Conservation (phyloP, 495 filamentous ascomycete species). For the Aspergillus ostianus region DNA sequence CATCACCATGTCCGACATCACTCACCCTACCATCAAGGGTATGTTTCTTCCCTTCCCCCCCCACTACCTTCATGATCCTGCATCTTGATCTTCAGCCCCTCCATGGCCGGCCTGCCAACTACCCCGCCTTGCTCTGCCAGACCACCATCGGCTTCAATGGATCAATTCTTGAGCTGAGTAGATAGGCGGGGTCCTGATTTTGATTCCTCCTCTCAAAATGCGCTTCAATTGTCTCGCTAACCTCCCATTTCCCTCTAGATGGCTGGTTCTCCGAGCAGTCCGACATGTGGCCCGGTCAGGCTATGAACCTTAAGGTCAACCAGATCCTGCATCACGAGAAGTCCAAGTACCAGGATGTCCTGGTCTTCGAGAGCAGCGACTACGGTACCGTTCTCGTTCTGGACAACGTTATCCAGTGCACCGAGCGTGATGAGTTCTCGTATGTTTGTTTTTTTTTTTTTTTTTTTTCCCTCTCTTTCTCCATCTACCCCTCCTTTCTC, state of each 20-base stretch:
- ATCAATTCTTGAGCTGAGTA: background rate
- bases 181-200: background rate
- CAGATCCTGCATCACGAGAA: slow-evolving; percentile 98
- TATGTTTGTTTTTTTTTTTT: slow-evolving; percentile 32
- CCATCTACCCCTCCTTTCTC: background rate
- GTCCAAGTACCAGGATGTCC: slow-evolving; percentile 96
- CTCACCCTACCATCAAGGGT: slow-evolving; percentile 62
- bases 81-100: slow-evolving; percentile 13
- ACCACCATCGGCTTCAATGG: slow-evolving; percentile 4
- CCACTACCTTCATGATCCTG: slow-evolving; percentile 1
- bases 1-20: slow-evolving; percentile 54
- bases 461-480: background rate
- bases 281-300: slow-evolving; percentile 98
- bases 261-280: slow-evolving; percentile 99
- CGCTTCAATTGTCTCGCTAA: slow-evolving; percentile 10
- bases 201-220: slow-evolving; percentile 2
- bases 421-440: slow-evolving; percentile 97
- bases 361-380: slow-evolving; percentile 96
- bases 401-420: slow-evolving; percentile 98
- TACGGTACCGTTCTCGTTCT: slow-evolving; percentile 96
- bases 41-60: slow-evolving; percentile 22
- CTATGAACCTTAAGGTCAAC: slow-evolving; percentile 97
- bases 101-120: slow-evolving; percentile 19
- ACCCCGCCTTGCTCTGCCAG: slow-evolving; percentile 20
- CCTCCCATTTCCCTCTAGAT: slow-evolving; percentile 55